Conservation (phyloP, 139 green algal species). For the Edaphochlamys debaryana region DNA sequence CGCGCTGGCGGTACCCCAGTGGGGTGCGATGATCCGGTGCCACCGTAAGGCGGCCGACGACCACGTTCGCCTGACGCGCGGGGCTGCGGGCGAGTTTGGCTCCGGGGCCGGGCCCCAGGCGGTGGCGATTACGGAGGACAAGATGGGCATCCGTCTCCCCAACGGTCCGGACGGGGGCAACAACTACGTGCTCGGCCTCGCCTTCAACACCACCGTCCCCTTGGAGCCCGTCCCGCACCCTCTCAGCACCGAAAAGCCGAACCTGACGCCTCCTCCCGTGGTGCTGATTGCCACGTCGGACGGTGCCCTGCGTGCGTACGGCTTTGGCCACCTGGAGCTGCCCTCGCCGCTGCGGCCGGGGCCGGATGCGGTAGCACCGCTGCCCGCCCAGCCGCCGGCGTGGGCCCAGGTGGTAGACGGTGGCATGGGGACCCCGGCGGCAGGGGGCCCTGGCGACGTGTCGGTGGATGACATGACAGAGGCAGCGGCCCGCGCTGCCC, state of each 20-base stretch:
- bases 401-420: background rate
- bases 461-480: constrained; percentile 9
- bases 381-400: background rate
- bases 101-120: background rate
- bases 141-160: constrained; percentile 64
- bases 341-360: background rate
- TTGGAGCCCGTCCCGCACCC: constrained; percentile 44
- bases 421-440: too few species aligned
- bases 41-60: constrained; percentile 68
- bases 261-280: constrained; percentile 59
- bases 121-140: constrained; percentile 60
- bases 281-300: constrained; percentile 69
- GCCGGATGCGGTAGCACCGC: background rate
- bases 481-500: background rate
- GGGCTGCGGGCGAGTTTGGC: background rate
- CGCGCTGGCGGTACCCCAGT: constrained; percentile 30
- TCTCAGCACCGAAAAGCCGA: constrained; percentile 40
- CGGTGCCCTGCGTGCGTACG: constrained; percentile 64
- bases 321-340: constrained; percentile 47
- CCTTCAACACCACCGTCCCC: constrained; percentile 40
- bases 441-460: too few species aligned
- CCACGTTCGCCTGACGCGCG: constrained; percentile 61
- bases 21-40: constrained; percentile 47
- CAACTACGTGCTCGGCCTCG: constrained; percentile 73
- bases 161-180: constrained; percentile 56